These are phyloP conservation scores for Colletotrichum sp. DNA, from an alignment of 2,329 filamentous ascomycete genomes.

Conservation along the genomic window DNA sequence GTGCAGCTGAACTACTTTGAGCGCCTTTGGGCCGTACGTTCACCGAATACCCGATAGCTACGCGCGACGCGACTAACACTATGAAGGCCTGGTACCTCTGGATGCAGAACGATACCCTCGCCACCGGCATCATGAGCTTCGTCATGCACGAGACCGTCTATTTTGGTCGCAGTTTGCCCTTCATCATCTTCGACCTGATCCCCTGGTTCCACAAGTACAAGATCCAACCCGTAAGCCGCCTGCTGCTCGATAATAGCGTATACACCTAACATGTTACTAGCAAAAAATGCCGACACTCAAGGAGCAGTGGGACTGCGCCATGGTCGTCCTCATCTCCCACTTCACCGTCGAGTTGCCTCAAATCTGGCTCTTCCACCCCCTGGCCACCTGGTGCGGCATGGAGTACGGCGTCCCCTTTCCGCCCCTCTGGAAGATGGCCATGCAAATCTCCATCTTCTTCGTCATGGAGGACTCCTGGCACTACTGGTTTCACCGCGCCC, in stretches of 20 bases:
- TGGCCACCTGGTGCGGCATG: slow-evolving; percentile 92
- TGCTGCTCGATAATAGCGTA: not conserved
- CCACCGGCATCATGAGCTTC: slow-evolving; percentile 98
- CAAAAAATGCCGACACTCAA: slow-evolving; percentile 88
- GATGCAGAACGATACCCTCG: slow-evolving; percentile 97
- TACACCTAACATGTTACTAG: slow-evolving; percentile 24
- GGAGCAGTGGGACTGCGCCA: slow-evolving; percentile 95
- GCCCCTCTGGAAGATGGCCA: slow-evolving; percentile 80
- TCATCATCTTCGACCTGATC: slow-evolving; percentile 89
- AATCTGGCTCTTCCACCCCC: slow-evolving; percentile 98
- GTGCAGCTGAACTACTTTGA: slow-evolving; percentile 86
- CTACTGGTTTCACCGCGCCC: slow-evolving; percentile 91
- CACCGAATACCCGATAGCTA: not conserved
- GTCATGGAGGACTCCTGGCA: slow-evolving; percentile 97
- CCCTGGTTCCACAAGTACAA: slow-evolving; percentile 93
- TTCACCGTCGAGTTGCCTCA: slow-evolving; percentile 98
- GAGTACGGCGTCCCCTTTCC: slow-evolving; percentile 91
- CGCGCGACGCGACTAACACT: slow-evolving; percentile 6
- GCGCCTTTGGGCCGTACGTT: slow-evolving; percentile 82
- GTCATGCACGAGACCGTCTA: slow-evolving; percentile 93
- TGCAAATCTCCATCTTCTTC: slow-evolving; percentile 94
- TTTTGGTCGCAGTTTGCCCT: slow-evolving; percentile 89
- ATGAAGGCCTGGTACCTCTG: slow-evolving; percentile 88
- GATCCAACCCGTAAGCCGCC: slow-evolving; percentile 76
- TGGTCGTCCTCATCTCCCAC: slow-evolving; percentile 90